Evolutionary conservation across 2,329 filamentous ascomycete species (phyloP), one percentile per base, ranked within the genome.

Genomic region (Claviceps pazoutovae): DNA sequence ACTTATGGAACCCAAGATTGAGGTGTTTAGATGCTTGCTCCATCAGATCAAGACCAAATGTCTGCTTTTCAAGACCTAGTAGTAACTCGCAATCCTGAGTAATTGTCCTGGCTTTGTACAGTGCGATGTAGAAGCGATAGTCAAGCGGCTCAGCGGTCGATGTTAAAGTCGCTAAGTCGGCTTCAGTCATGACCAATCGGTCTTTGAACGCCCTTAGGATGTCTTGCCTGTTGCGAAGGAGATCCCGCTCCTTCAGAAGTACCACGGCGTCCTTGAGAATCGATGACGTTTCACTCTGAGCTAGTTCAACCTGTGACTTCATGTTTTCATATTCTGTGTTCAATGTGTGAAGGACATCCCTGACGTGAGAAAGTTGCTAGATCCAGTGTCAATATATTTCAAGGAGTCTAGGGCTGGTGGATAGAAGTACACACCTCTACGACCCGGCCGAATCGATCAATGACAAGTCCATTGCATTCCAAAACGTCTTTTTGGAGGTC

Each of bases 401-500:
- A 26, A 39, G 14, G 5, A 17, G 11, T 17, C 46, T 2, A 37
- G 7, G 41, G 46, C 36, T n/a, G 19, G 26, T 11, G 13, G 5
- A 4, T 13, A 21, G 26, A 6, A 39, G 14, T 51, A 63, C 75
- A 64, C 67, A 91, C 87, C 76, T 94, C 87, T 34, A 90, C 88
- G 57, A 98, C 88, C 51, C 82, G 78, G 38, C 89, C 88, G 68
- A 97, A 97, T 63, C 95, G 88, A 51, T 80, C 75, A 53, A 97
- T 81, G 56, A 97, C 86, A 57, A 88, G 81, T 48, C 86, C 89
- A 79, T 97, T 96, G 68, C 86, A 89, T 57, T 91, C 81, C 52
- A 97, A 90, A 39, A 96, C 86, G 63, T 97, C 90, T 65, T 86
- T 91, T 64, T 97, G 89, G 1, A 95, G 75, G 63, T 94, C 83